Conservation (phyloP, 2,329 filamentous ascomycete genomes). For the Calonectria leucothoes region DNA sequence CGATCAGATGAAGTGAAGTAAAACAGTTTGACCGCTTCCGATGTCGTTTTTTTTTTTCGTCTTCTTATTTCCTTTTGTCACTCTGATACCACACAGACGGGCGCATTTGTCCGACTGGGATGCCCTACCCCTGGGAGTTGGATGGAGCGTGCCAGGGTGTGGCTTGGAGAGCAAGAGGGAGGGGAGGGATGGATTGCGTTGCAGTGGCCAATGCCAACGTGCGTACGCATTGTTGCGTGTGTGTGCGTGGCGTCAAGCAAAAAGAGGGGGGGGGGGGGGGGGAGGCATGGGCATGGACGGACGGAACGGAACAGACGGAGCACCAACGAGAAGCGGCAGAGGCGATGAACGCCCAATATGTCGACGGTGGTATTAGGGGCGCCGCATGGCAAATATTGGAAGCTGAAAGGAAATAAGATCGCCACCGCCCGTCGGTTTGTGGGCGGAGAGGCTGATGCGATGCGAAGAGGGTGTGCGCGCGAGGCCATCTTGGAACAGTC, state of each 20-base stretch:
- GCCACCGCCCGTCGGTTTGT: not conserved
- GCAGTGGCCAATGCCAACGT: not conserved
- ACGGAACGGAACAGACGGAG: not conserved
- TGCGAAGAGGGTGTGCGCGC: not conserved
- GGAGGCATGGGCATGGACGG: not conserved
- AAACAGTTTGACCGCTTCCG: not conserved
- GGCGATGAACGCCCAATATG: slow-evolving; percentile 2
- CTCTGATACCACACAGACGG: not conserved
- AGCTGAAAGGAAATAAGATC: not conserved
- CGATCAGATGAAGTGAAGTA: not conserved
- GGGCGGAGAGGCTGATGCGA: not conserved
- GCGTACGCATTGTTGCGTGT: slow-evolving; percentile 2
- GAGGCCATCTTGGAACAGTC: not conserved
- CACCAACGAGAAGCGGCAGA: not conserved
- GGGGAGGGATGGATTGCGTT: not conserved
- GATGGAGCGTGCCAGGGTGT: slow-evolving; percentile 1
- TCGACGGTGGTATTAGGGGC: not conserved
- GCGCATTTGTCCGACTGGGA: slow-evolving; percentile 2
- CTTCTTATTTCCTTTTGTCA: not conserved
- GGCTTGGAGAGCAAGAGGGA: slow-evolving; percentile 1
- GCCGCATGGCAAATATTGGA: not conserved
- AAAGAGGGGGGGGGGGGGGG: not conserved
- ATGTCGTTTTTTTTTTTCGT: not conserved
- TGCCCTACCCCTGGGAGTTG: not conserved
- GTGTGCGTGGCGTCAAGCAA: slow-evolving; percentile 5